Evolutionary conservation across 129 eudicot species (phyloP), one percentile per base, ranked within the genome.

Genomic region (Sambucus nigra): DNA sequence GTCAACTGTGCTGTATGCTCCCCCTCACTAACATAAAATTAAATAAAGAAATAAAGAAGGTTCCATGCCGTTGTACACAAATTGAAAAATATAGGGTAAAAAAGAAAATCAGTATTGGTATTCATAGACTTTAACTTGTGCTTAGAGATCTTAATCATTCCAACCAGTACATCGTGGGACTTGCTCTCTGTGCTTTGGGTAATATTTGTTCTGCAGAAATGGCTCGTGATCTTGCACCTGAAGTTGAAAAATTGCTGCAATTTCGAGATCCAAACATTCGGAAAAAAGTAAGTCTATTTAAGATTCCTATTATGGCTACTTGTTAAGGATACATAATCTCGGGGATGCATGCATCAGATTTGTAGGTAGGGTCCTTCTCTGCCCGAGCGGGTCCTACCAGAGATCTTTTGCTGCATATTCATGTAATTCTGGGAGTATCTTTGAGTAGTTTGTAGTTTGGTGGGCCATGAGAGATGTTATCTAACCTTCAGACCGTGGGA

Each of bases 211-310:
- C 98, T 61, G 98, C 98, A 45, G 98, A 85, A 74, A 85, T 91
- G 98, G 98, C 98, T 55, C 95, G 98, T 67, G 98, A 91, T 71
- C 98, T 91, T 51, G 95, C 94, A 5, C 94, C 95, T 52, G 98
- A 91, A 79, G 98, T 91, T 25, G 98, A 91, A 73, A 68, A 89
- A 68, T 65, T 91, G 60, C 84, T 91, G 65, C 94, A 85, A 66
- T 91, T 91, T 63, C 78, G 98, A 62, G 95, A 91, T 85, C 98
- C 98, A 69, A 85, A 91, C 68, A 74, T 91, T 70, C 84, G 95
- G 70, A 91, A 91, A 89, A 91, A 85, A 75, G 95, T 91, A 80
- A 75, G 88, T 51, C 5, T 24, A 11, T 21, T 17, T 41, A 48
- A 44, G 7, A 28, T 4, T 51, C 18, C 27, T 50, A 20, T 19